Base-by-base conservation (phyloP, 2,329 filamentous ascomycete species). In the Alternaria sp. region DNA sequence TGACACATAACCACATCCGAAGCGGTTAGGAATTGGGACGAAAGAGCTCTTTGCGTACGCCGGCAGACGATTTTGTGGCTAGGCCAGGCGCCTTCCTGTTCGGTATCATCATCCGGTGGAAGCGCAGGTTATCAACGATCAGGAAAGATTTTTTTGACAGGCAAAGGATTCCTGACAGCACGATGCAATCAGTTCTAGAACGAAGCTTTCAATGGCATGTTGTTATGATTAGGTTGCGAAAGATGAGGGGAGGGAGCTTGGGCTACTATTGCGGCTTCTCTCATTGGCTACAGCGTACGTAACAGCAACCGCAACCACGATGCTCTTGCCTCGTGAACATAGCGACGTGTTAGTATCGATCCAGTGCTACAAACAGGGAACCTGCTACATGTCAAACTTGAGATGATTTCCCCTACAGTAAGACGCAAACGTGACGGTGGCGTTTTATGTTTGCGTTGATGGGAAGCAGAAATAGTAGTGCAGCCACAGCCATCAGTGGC, bases 251-350 rank as follows among this genome's bases (percentile, higher is more conserved):
- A 64, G 38, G 51, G 46, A 54, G 60, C 57, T 65, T 51, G 60
- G 57, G 42, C 54, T 42, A 20, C 9, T 0, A 39, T 20, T 39
- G 5, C 36, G 12, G 36, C 36, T 7, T 18, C n/a, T 39, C 36
- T 39, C 36, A 39, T 39, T 39, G 36, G 36, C 36, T 39, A 18
- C 24, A 39, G 36, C 36, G 36, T 39, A 62, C 57, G 62, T 67
- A 67, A 67, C 43, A 65, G 54, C 32, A 65, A 65, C 59, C 42
- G 54, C 32, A 65, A 65, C 59, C 42, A 32, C 47, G 42, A 44
- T 18, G 47, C 28, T 44, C 41, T 30, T 57, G 42, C 46, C 32
- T 26, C 51, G 20, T 24, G 39, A 12, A 4, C 18, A 42, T 14
- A 3, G 38, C 38, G 11, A 7, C 38, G 11, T 41, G 38, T 7